Conservation (phyloP, 2,329 filamentous ascomycete species). For the Cylindrodendrum hubeiense region DNA sequence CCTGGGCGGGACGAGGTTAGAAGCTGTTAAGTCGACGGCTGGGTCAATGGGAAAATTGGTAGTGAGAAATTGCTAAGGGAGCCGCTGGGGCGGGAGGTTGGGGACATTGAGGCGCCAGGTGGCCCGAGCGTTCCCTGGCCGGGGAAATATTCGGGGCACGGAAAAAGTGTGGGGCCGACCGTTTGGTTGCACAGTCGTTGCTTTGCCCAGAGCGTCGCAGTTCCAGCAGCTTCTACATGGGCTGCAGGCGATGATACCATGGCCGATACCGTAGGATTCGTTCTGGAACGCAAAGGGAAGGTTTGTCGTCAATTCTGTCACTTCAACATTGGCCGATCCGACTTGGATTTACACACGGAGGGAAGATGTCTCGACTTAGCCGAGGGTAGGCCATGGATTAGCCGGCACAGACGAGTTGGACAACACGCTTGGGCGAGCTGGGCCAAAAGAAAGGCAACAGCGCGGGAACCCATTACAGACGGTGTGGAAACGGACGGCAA, state of each 20-base stretch:
- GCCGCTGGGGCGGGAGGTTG: constrained; percentile 36
- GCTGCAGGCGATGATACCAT: constrained; percentile 3
- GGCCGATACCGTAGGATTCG: neutral
- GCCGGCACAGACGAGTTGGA: constrained; percentile 31
- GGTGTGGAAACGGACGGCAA: constrained; percentile 5
- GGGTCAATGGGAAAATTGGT: constrained; percentile 56
- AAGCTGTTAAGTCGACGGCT: constrained; percentile 52
- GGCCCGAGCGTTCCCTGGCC: constrained; percentile 45
- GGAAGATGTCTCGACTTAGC: constrained; percentile 44
- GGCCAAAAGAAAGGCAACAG: too few species aligned
- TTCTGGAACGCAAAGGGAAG: neutral
- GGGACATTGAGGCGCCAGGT: constrained; percentile 32
- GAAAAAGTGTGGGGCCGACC: constrained; percentile 22
- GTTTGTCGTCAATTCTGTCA: neutral
- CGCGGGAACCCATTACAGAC: neutral
- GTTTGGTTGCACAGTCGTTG: constrained; percentile 15
- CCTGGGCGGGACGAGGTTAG: constrained; percentile 36
- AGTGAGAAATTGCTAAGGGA: constrained; percentile 53
- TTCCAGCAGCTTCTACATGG: constrained; percentile 12
- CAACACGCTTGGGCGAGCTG: neutral
- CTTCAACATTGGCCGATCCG: neutral
- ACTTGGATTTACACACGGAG: neutral
- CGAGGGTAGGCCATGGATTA: constrained; percentile 47
- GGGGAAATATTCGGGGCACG: constrained; percentile 21
- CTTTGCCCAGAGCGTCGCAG: constrained; percentile 8